Base-by-base conservation (phyloP, 148 eudicot species). In the Linanthus parryae region DNA sequence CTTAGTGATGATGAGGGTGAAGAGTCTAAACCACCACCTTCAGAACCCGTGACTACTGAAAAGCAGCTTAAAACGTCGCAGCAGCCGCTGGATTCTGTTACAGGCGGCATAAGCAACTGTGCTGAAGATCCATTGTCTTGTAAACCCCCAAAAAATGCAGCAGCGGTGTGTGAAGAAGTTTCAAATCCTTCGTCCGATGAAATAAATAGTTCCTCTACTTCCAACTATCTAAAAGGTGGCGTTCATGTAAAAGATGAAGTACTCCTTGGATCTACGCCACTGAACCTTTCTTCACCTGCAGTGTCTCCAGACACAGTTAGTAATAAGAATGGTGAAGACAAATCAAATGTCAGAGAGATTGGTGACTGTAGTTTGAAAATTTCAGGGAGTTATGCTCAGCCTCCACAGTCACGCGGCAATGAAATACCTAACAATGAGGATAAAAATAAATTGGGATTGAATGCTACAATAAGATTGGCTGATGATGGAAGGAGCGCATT, bases 1-100 rank as follows among this genome's bases (percentile, higher is more conserved):
- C 81, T 84, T 17, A 92, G 94, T 64, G 99, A 94, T 74, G 99
- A 94, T 63, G 99, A 92, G 50, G 83, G 59, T 52, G 94, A 79
- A 51, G 73, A 65, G 56, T 63, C 71, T 22, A 56, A 52, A 49
- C 47, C 22, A 19, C 51, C 63, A 56, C 48, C 27, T 47, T 16
- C 62, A 54, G 60, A 41, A 67, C 57, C 33, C 17, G 61, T 21
- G 49, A 52, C 56, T 56, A 44, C 67, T 52, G 57, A 35, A 40
- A 68, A 61, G 44, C 58, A 48, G 46, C 24, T 54, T 31, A 34
- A 47, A 48, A 48, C 8, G 48, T 52, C 59, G 2, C 48, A 56
- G 56, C 41, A 53, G 44, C 19, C 22, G 17, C 48, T 47, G 38
- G 63, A 48, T 21, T 35, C 67, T 45, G 63, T 59, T 74, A 71